Evolutionary conservation across 1,284 basidiomycete genomes (phyloP).

Genomic region (Sanghuangporus sanghuang): DNA sequence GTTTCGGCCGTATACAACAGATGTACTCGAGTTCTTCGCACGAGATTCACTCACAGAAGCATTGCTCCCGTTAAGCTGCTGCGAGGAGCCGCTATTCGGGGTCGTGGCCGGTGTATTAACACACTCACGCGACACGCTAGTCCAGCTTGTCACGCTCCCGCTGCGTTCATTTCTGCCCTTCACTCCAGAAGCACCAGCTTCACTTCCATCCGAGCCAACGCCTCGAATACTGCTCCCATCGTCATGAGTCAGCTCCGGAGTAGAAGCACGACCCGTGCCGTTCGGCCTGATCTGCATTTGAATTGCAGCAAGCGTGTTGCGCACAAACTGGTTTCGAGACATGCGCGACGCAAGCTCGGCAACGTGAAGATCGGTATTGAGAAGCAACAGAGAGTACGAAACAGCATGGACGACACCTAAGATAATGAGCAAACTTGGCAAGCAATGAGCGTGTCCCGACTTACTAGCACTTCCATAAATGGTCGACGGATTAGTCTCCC

Average conservation of each 20-base stretch:
- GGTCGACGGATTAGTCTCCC: constrained; percentile 81
- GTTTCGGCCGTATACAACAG: constrained; percentile 49
- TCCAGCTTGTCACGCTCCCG: constrained; percentile 79
- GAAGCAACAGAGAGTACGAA: constrained; percentile 86
- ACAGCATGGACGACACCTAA: constrained; percentile 89
- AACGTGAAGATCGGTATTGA: constrained; percentile 97
- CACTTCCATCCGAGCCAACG: constrained; percentile 40
- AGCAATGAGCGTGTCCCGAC: constrained; percentile 28
- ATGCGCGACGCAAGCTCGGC: constrained; percentile 87
- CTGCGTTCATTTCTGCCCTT: constrained; percentile 62
- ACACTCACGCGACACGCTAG: constrained; percentile 61
- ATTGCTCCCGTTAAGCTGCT: constrained; percentile 20
- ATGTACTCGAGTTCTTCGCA: constrained; percentile 27
- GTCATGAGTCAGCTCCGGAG: constrained; percentile 63
- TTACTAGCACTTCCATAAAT: constrained; percentile 80
- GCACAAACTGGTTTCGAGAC: constrained; percentile 91
- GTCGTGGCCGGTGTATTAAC: constrained; percentile 23
- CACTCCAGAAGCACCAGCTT: constrained; percentile 38
- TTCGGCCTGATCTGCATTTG: constrained; percentile 61
- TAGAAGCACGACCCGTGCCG: constrained; percentile 39
- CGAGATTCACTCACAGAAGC: constrained; percentile 21
- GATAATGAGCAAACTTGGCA: constrained; percentile 13
- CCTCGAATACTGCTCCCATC: constrained; percentile 57
- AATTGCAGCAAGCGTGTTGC: constrained; percentile 86
- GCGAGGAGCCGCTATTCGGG: constrained; percentile 16